These are phyloP conservation scores for Erysimum cheiranthoides DNA, from an alignment of 345 rosid genomes.

Conservation along the genomic window DNA sequence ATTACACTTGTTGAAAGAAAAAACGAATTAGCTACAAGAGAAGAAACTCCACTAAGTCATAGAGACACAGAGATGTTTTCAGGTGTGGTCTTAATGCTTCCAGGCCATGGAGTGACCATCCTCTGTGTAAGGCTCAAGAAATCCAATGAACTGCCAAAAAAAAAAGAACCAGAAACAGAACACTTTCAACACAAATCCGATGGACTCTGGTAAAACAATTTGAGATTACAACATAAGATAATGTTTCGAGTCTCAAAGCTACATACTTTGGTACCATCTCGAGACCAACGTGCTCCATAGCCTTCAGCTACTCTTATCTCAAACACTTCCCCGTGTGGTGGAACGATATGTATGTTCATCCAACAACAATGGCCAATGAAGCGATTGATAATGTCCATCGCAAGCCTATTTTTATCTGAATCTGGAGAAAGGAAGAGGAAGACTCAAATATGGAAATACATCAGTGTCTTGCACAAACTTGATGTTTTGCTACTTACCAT, in stretches of 20 bases:
- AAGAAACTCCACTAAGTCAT: not conserved
- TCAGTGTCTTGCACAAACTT: not conserved
- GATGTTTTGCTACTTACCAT: conserved; percentile 48
- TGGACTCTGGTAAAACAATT: not conserved
- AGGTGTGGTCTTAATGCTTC: conserved; percentile 54
- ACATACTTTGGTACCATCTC: conserved; percentile 73
- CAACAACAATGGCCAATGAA: conserved; percentile 61
- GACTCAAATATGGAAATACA: not conserved
- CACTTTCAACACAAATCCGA: not conserved
- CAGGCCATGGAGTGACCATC: conserved; percentile 77
- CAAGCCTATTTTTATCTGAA: conserved; percentile 60
- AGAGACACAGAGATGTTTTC: not conserved
- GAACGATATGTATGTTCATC: conserved; percentile 69
- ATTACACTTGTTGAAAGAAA: not conserved
- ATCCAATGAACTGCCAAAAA: conserved; percentile 74
- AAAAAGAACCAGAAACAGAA: conserved; percentile 23
- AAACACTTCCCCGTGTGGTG: conserved; percentile 69
- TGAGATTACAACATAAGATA: conserved; percentile 1
- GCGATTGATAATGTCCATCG: conserved; percentile 51
- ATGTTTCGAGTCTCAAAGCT: not conserved
- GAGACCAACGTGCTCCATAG: conserved; percentile 80
- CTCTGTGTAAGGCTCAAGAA: conserved; percentile 78
- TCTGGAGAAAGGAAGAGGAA: conserved; percentile 48
- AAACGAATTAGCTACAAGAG: not conserved
- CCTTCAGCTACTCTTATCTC: conserved; percentile 72